Evolutionary conservation across 495 filamentous ascomycete species (phyloP), one percentile per base, ranked within the genome.

Genomic region (Tuber calosporum): DNA sequence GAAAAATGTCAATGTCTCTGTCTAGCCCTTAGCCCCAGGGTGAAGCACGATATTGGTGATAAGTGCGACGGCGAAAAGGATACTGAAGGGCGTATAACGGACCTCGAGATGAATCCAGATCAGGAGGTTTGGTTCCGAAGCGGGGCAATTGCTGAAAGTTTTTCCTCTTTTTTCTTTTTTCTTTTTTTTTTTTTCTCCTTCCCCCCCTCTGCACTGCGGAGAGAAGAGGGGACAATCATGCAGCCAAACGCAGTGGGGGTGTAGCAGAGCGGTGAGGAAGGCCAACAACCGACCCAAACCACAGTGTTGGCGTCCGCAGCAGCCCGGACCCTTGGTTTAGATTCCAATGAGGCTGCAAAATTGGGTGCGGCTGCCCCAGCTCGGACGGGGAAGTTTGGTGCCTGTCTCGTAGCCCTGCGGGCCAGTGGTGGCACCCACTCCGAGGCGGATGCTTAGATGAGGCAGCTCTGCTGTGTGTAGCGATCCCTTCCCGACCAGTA

Each of bases 221-320:
- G 71, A 48, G 69, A 36, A 71, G 39, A 62, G 69, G 69, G 36
- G 41, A 53, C 26, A 34, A 34, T 62, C 34, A 62, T 62, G 53
- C 53, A 62, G 53, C 53, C 53, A 62, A 11, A 62, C 39, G 68
- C 53, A 43, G 71, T 48, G 67, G 68, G 70, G 74, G 53, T 40
- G 72, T 70, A 62, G 67, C 43, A 69, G 38, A 48, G 22, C 41
- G 37, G 26, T 38, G 73, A 67, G 38, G 68, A 30, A 62, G 45
- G 69, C 66, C 69, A 69, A 67, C 68, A 68, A 78, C 53, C 53
- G 53, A 62, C 77, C 48, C 74, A 78, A 78, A 78, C 76, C 76
- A 78, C 76, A 75, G 74, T 71, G 67, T 66, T 45, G 67, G 72
- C 68, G 72, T 70, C 34, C 41, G 74, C 68, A 70, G 74, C 73